Conservation (phyloP, 2,329 filamentous ascomycete species). For the Hypoxylon sp. region DNA sequence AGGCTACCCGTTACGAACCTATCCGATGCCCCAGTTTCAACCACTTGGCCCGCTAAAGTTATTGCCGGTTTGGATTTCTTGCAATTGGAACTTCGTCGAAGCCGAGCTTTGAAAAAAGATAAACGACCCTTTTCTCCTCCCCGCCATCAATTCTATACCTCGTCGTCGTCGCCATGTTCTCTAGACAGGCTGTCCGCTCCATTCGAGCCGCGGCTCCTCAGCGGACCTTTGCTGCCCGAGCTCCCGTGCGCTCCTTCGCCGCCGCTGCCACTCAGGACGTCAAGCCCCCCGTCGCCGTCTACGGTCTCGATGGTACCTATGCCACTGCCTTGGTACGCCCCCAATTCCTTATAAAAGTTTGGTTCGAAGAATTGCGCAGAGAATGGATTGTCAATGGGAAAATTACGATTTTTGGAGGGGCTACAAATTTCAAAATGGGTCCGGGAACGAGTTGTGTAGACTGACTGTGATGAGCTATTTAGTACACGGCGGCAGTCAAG, state of each 20-base stretch:
- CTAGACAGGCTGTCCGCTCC: constrained; percentile 66
- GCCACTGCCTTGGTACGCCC: constrained; percentile 92
- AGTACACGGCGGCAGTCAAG: constrained; percentile 98
- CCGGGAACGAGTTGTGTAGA: constrained; percentile 40
- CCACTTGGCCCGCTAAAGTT: constrained; percentile 39
- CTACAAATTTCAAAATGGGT: too few relatives aligned
- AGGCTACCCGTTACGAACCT: background rate
- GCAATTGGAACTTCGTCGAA: constrained; percentile 41
- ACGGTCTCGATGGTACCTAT: constrained; percentile 97
- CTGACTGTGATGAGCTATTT: constrained; percentile 52
- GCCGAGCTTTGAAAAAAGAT: constrained; percentile 39
- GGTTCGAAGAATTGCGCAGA: background rate
- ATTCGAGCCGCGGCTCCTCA: constrained; percentile 66
- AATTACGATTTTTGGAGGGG: too few relatives aligned
- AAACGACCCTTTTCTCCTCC: constrained; percentile 36
- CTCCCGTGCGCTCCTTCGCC: constrained; percentile 79
- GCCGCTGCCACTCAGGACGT: constrained; percentile 69
- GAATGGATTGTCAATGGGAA: background rate
- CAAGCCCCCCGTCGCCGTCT: constrained; percentile 90
- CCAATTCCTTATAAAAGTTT: constrained; percentile 29
- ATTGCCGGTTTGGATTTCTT: constrained; percentile 42
- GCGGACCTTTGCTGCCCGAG: constrained; percentile 64
- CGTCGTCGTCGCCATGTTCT: constrained; percentile 59
- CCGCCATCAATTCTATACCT: constrained; percentile 26
- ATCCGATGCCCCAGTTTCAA: constrained; percentile 7